A percentile compares a stretch with the other conserved stretches of the same genome.
Conservation (phyloP, 1,284 basidiomycete genomes). For the Ganoderma sinense region DNA sequence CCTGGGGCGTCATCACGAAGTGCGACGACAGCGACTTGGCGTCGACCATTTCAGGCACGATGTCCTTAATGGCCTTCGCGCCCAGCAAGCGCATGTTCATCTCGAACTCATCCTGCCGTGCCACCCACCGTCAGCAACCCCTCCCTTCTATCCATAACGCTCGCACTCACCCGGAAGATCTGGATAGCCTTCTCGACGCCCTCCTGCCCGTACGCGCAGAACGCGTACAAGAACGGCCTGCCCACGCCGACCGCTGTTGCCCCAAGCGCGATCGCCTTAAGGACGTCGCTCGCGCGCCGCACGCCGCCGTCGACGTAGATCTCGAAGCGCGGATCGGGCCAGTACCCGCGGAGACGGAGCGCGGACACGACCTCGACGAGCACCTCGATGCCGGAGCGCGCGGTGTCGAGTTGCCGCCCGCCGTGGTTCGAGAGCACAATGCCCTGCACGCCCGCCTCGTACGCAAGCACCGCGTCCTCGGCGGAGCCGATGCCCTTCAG, state of each 20-base stretch:
- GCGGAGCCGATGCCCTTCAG: constrained; percentile 86
- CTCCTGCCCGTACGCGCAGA: constrained; percentile 85
- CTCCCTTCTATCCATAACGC: no score
- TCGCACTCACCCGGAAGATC: constrained; percentile 70
- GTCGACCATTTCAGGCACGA: constrained; percentile 89
- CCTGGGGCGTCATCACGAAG: constrained; percentile 66
- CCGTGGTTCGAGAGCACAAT: constrained; percentile 92
- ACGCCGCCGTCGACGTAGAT: constrained; percentile 95
- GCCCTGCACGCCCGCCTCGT: constrained; percentile 82
- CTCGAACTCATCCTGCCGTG: constrained; percentile 84
- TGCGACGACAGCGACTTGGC: constrained; percentile 70
- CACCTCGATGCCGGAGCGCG: constrained; percentile 88
- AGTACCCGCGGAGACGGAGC: constrained; percentile 68
- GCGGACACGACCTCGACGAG: constrained; percentile 87
- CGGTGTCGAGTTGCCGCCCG: constrained; percentile 89
- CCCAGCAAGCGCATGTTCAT: constrained; percentile 92
- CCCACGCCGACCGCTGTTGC: constrained; percentile 86
- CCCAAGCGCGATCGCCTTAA: constrained; percentile 92
- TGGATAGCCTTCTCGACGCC: constrained; percentile 80
- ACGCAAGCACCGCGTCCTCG: constrained; percentile 86
- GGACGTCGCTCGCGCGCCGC: constrained; percentile 88
- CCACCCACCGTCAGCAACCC: constrained; percentile 3
- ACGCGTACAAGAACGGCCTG: constrained; percentile 88
- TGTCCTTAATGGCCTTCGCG: constrained; percentile 77
- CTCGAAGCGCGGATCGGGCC: constrained; percentile 81